Conservation (phyloP, 2,329 filamentous ascomycete genomes). For the Graphilbum ipis-grandicollis region DNA sequence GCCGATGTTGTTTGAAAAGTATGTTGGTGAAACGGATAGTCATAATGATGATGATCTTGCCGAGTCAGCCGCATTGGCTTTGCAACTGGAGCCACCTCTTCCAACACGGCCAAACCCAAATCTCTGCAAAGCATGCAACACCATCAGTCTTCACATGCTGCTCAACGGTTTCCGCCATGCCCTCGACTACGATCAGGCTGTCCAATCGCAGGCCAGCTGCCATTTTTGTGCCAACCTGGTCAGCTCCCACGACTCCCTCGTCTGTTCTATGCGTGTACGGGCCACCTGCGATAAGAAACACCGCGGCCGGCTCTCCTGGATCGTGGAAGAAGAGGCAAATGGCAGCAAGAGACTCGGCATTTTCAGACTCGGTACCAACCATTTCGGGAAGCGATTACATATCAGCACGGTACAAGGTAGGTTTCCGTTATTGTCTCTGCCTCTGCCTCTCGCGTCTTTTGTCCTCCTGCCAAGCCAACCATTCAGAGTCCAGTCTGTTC, state of each 20-base stretch:
- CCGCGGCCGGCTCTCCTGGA: neutral
- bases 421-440: neutral
- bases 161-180: neutral
- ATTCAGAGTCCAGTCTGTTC: neutral
- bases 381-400: neutral
- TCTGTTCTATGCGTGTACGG: neutral
- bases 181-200: neutral
- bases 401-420: neutral
- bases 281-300: neutral
- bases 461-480: no score
- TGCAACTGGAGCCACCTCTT: neutral
- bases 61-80: neutral
- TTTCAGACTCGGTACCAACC: neutral
- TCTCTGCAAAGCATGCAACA: neutral
- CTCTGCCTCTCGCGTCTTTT: no score
- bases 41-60: no score
- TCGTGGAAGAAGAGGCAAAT: neutral
- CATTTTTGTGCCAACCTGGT: neutral
- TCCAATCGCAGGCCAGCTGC: neutral
- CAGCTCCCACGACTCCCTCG: neutral
- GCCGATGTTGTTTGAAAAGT: no score
- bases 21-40: no score
- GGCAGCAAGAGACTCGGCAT: neutral
- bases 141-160: neutral
- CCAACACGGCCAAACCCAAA: neutral